These are phyloP conservation scores for Carex arenaria DNA, from an alignment of 202 grass and related monocot species.

Conservation along the genomic window DNA sequence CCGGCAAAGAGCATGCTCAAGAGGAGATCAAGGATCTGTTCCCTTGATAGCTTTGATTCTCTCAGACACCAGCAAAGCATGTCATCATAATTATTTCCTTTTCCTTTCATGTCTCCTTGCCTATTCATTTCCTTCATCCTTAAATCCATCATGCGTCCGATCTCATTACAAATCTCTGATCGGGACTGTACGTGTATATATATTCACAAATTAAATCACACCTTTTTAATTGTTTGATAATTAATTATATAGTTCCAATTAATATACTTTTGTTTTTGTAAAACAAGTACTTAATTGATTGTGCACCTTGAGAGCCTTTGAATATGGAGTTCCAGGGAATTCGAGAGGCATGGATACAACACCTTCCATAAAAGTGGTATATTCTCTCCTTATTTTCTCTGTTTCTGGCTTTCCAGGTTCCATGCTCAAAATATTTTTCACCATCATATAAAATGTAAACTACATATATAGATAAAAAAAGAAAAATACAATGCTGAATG, in stretches of 20 bases:
- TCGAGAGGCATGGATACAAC: slow-evolving; percentile 24
- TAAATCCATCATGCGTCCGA: slow-evolving; percentile 10
- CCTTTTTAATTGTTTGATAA: not conserved
- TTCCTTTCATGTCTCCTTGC: not conserved
- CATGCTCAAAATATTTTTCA: slow-evolving; percentile 35
- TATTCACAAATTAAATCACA: too few species aligned
- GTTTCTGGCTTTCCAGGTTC: slow-evolving; percentile 7
- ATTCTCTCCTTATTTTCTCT: slow-evolving; percentile 23
- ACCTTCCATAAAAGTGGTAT: slow-evolving; percentile 28
- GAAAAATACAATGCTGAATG: not conserved
- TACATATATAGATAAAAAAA: slow-evolving; percentile 1
- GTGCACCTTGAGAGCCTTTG: slow-evolving; percentile 29
- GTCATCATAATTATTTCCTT: not conserved
- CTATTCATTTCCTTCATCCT: slow-evolving; percentile 5
- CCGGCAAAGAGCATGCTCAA: slow-evolving; percentile 26
- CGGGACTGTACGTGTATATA: not conserved
- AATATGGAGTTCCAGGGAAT: slow-evolving; percentile 33
- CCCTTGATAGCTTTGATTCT: slow-evolving; percentile 24
- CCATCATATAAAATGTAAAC: slow-evolving; percentile 41
- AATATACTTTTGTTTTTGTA: not conserved
- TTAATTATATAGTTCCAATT: not conserved
- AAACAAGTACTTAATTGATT: not conserved
- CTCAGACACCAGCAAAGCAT: slow-evolving; percentile 23
- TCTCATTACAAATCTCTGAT: not conserved
- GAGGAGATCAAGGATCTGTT: slow-evolving; percentile 24